Base-by-base conservation (phyloP, 2,329 filamentous ascomycete genomes). In the Curvularia spicifera region DNA sequence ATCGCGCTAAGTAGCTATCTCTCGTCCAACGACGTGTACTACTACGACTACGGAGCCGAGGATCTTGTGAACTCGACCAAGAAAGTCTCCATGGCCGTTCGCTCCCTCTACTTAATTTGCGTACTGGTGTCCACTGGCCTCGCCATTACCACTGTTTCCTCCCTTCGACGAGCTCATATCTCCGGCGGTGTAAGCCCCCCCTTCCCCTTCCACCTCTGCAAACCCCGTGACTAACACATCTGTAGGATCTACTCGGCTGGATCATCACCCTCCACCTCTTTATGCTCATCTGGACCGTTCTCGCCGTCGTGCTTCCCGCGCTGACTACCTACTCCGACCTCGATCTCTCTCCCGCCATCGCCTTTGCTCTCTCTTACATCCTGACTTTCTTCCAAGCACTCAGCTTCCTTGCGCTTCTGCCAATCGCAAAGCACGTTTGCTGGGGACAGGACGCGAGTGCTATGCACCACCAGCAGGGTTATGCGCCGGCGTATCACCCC, bases 251-350 rank as follows among this genome's bases (percentile, higher is more conserved):
- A 22, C 22, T 64, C 8, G 52, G 49, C 22, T 68, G 66, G 60
- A 54, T 61, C 13, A 48, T 57, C 6, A 60, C 53, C 24, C 60
- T 73, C 22, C 60, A 46, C 42, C 12, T 66, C 50, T 56, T 40
- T 47, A 67, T 71, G 61, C 33, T 69, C 6, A 8, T 70, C 26
- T 70, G 28, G n/a, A 12, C 69, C 31, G 51, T 67, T 43, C n/a
- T 51, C 22, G 59, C 46, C 12, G 46, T 61, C 22, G 39, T 20
- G 22, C 22, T 24, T 24, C 22, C 22, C 22, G 42, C 13, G 2
- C 6, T 20, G 2, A 28, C 4, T 22, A 3, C 28, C 1, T 18
- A 1, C 48, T 13, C 2, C 26, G 1, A 29, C 2, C 12, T 13
- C 10, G 28, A 22, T 1, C 8, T 24, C 13, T 3, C 15, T 2